Percentiles rank a stretch among this genome's conserved stretches.
Evolutionary conservation across 192 early-diverging fungal genomes (phyloP).

Genomic region (Coemansia guatemalensis): DNA sequence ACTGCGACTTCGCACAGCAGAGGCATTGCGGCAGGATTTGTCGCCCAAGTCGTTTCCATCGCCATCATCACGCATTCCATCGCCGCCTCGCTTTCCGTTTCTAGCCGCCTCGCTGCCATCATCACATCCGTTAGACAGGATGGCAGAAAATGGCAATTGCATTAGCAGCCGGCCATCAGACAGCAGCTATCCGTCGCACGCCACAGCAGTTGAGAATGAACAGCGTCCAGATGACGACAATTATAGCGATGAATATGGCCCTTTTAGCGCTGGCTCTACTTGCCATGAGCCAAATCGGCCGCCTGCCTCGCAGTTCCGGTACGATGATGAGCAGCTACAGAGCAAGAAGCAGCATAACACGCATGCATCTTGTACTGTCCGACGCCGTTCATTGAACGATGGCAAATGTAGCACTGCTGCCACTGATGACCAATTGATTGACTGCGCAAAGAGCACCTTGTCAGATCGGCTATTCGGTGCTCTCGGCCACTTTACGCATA

Average conservation of each 20-base stretch:
- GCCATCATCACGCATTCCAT: constrained; percentile 2
- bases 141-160: neutral
- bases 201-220: constrained; percentile 14
- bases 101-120: neutral
- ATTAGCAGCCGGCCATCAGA: constrained; percentile 12
- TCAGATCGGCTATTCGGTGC: constrained; percentile 8
- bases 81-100: constrained; percentile 5
- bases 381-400: constrained; percentile 3
- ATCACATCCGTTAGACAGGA: neutral
- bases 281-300: constrained; percentile 10
- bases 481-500: constrained; percentile 9
- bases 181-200: constrained; percentile 22
- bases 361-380: neutral
- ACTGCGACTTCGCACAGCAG: constrained; percentile 20
- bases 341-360: neutral
- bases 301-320: neutral
- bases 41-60: neutral
- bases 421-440: no score
- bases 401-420: neutral
- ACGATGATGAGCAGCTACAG: neutral
- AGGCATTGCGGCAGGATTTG: constrained; percentile 6
- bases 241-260: constrained; percentile 15
- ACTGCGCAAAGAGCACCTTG: no score
- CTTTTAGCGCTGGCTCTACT: constrained; percentile 20
- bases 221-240: neutral